Conservation (phyloP, 2,329 filamentous ascomycete species). For the Chaetomium olivaceum region DNA sequence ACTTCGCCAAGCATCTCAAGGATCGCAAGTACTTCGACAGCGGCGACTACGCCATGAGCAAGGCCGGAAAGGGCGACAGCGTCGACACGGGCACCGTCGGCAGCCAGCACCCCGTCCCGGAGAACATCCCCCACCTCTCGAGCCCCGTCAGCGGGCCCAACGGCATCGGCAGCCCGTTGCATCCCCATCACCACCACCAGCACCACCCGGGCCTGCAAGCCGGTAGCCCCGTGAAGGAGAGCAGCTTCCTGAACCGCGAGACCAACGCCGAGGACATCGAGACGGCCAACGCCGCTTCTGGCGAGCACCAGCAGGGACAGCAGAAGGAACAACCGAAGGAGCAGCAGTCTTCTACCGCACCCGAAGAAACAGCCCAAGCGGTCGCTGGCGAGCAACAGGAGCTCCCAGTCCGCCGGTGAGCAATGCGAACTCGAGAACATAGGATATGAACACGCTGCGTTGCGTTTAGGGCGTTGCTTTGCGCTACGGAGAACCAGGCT, state of each 20-base stretch:
- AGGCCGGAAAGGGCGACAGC: conserved; percentile 93
- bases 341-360: background rate
- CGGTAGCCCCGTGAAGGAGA: conserved; percentile 87
- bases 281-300: conserved; percentile 13
- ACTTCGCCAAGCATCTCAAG: conserved; percentile 97
- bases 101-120: conserved; percentile 89
- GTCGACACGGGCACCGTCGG: conserved; percentile 92
- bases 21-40: conserved; percentile 99
- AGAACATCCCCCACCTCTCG: conserved; percentile 89
- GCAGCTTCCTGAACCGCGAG: conserved; percentile 80
- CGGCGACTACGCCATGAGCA: conserved; percentile 93
- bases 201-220: conserved; percentile 52
- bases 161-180: conserved; percentile 46
- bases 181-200: conserved; percentile 46
- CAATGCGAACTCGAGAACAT: background rate
- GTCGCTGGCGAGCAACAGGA: conserved; percentile 15
- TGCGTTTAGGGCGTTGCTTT: background rate
- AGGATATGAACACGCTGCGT: background rate
- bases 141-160: conserved; percentile 55
- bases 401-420: conserved; percentile 25
- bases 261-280: conserved; percentile 64
- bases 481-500: background rate
- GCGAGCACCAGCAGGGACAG: conserved; percentile 29
- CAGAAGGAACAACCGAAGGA: conserved; percentile 14
- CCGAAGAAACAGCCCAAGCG: background rate